Evolutionary conservation across 495 filamentous ascomycete species (phyloP).

Genomic region (Aspergillus campestris): DNA sequence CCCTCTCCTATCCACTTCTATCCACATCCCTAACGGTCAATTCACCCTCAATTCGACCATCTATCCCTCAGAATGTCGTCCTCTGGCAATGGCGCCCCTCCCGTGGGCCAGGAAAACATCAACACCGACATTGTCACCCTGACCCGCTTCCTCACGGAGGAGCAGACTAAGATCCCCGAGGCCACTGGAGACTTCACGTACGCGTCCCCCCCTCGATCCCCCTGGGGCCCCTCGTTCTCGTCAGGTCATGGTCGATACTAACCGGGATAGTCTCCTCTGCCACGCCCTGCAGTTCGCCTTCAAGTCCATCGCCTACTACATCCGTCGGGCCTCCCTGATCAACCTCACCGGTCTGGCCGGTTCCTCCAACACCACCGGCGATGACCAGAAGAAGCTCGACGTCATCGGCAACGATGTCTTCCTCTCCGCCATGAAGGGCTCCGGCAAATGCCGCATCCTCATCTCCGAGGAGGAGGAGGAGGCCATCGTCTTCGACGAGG

Average conservation of each 20-base stretch:
- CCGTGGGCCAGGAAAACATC: conserved; percentile 61
- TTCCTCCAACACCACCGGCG: conserved; percentile 88
- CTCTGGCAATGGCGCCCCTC: conserved; percentile 11
- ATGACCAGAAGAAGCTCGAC: conserved; percentile 99
- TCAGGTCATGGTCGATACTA: no score
- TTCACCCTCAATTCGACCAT: no score
- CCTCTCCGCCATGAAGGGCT: conserved; percentile 85
- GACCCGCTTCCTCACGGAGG: conserved; percentile 90
- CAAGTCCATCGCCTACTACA: conserved; percentile 99
- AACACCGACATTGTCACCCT: conserved; percentile 95
- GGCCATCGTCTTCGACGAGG: conserved; percentile 75
- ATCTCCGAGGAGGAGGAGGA: conserved; percentile 97
- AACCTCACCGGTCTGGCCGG: conserved; percentile 93
- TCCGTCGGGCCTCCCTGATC: conserved; percentile 92
- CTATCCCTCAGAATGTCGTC: no score
- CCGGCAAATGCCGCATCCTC: conserved; percentile 77
- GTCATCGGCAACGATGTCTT: conserved; percentile 98
- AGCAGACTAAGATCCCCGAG: conserved; percentile 85
- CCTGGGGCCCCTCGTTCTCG: no score
- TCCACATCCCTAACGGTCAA: no score
- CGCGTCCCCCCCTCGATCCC: conserved; percentile 12
- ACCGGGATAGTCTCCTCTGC: conserved; percentile 67
- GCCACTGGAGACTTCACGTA: conserved; percentile 98
- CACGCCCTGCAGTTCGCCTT: conserved; percentile 98
- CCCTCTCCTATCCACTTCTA: no score